Conservation (phyloP, 176 grass and related monocot genomes). For the Oryza longistaminata region DNA sequence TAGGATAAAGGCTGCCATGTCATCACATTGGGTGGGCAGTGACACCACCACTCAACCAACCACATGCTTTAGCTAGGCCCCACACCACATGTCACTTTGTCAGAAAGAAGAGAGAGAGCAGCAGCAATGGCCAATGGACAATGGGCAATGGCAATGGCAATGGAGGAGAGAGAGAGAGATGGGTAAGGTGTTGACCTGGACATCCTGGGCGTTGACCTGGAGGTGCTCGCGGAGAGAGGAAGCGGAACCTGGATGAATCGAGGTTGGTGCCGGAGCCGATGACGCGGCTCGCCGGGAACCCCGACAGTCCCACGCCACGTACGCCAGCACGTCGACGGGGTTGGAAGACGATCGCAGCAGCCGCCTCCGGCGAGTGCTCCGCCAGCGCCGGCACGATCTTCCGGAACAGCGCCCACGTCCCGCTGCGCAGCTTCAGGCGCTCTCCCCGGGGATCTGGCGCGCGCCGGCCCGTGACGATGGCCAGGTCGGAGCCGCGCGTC, state of each 20-base stretch:
- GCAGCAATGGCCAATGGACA: too few relatives aligned
- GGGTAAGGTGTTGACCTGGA: slow-evolving; percentile 45
- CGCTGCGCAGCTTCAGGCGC: slow-evolving; percentile 57
- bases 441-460: slow-evolving; percentile 61
- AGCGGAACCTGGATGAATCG: slow-evolving; percentile 67
- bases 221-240: slow-evolving; percentile 69
- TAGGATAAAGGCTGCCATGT: background rate
- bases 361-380: slow-evolving; percentile 47
- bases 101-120: background rate
- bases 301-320: slow-evolving; percentile 75
- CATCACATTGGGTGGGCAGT: too few relatives aligned
- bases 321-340: slow-evolving; percentile 71
- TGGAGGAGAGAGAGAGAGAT: background rate
- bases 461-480: slow-evolving; percentile 73
- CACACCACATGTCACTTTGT: too few relatives aligned
- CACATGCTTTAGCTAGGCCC: too few relatives aligned
- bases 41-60: too few relatives aligned
- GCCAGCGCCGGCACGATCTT: slow-evolving; percentile 59
- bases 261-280: slow-evolving; percentile 78
- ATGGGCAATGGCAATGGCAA: too few relatives aligned
- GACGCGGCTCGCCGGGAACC: slow-evolving; percentile 53
- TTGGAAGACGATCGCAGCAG: slow-evolving; percentile 71
- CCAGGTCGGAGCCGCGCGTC: slow-evolving; percentile 58
- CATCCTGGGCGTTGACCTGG: slow-evolving; percentile 78
- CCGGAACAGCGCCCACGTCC: slow-evolving; percentile 61